A percentile compares a stretch with the other conserved stretches of the same genome.
phyloP scores from a whole-genome alignment of 768 basidiomycete species.

The Russula sp. region DNA sequence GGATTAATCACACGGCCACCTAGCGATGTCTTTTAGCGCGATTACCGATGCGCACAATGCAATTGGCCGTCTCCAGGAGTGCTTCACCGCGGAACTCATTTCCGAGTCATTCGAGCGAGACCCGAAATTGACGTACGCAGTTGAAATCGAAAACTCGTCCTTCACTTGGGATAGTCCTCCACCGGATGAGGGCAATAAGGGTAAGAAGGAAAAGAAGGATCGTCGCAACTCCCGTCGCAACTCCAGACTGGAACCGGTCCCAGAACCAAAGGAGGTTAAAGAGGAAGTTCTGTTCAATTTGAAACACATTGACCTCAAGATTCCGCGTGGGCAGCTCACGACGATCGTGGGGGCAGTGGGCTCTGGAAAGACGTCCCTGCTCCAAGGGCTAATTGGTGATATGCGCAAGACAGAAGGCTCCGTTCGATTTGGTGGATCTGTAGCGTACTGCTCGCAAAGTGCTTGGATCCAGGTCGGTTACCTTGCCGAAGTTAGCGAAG shows the following conservation, averaged over 20 bases:
- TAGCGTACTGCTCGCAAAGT: constrained; percentile 79
- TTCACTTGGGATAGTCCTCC: constrained; percentile 87
- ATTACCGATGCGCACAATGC: constrained; percentile 84
- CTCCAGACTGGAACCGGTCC: constrained; percentile 5
- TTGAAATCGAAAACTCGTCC: constrained; percentile 58
- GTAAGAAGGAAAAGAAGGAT: constrained; percentile 18
- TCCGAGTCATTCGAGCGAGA: constrained; percentile 52
- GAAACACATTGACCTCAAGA: constrained; percentile 50
- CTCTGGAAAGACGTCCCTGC: constrained; percentile 57
- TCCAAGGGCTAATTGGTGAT: constrained; percentile 75
- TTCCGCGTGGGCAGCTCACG: constrained; percentile 71
- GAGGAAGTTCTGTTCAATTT: constrained; percentile 53
- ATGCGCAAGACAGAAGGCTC: constrained; percentile 67
- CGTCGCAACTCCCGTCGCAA: background rate
- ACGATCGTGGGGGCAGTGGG: constrained; percentile 82
- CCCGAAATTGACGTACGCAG: constrained; percentile 47
- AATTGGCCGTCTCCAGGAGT: constrained; percentile 61
- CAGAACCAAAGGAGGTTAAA: constrained; percentile 27
- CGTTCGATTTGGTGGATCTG: constrained; percentile 64
- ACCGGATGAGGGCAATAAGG: constrained; percentile 34
- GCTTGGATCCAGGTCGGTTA: constrained; percentile 76
- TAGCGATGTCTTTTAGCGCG: constrained; percentile 64
- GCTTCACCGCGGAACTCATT: constrained; percentile 79
- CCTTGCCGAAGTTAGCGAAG: constrained; percentile 4
- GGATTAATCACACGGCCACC: background rate